Conservation (phyloP, 169 alveolate genomes). For the Eimeria praecox region DNA sequence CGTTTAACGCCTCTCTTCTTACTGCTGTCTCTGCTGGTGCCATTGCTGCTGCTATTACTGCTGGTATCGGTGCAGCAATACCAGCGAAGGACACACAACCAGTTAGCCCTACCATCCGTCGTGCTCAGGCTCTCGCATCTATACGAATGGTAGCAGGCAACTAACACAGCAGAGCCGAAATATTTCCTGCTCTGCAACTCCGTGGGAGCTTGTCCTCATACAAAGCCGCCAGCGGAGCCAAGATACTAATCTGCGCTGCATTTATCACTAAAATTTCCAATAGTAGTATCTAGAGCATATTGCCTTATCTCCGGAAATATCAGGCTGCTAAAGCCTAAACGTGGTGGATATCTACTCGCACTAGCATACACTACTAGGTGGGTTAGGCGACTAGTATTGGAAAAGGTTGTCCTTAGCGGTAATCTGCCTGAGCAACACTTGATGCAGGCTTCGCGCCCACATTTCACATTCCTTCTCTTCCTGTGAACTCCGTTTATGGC, state of each 20-base stretch:
- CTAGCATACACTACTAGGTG: neutral
- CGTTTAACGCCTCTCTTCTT: neutral
- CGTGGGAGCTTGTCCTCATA: neutral
- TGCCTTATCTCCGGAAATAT: neutral
- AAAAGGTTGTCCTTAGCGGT: constrained; percentile 6
- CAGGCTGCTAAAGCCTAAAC: neutral
- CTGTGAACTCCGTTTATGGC: neutral
- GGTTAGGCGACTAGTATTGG: neutral
- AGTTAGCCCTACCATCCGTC: neutral
- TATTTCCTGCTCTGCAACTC: neutral
- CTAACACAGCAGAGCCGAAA: neutral
- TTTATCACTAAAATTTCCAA: neutral
- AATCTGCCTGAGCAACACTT: constrained; percentile 39
- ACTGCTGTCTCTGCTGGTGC: neutral
- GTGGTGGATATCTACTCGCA: neutral
- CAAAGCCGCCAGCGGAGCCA: neutral
- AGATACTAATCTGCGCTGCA: neutral
- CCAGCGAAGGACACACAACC: neutral
- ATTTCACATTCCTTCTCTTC: constrained; percentile 13
- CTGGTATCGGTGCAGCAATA: neutral
- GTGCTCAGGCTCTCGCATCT: neutral
- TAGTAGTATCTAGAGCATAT: neutral
- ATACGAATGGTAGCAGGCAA: neutral
- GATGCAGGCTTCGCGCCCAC: constrained; percentile 43
- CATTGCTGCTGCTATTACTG: neutral